These are phyloP conservation scores for Saturnispora hagleri DNA, from an alignment of 805 yeast species.

Conservation along the genomic window DNA sequence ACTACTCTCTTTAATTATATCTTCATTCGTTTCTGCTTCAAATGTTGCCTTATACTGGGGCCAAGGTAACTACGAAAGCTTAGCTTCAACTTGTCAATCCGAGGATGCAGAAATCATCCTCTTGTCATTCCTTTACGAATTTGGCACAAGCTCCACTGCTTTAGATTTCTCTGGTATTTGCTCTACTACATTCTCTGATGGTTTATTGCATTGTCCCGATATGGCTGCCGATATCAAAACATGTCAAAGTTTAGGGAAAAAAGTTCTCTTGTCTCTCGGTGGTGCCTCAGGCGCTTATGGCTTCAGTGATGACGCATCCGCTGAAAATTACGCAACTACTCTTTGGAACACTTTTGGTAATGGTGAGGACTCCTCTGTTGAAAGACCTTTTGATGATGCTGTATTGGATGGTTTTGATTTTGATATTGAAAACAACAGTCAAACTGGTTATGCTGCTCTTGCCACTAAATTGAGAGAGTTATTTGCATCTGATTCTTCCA, in stretches of 20 bases:
- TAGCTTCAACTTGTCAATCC: constrained; percentile 54
- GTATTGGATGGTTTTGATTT: constrained; percentile 78
- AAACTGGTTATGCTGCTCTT: constrained; percentile 59
- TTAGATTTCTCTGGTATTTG: constrained; percentile 53
- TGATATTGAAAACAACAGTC: constrained; percentile 55
- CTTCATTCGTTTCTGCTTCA: constrained; percentile 10
- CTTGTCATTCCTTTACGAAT: constrained; percentile 58
- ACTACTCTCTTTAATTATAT: constrained; percentile 1
- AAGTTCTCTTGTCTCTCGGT: constrained; percentile 67
- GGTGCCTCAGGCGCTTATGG: constrained; percentile 60
- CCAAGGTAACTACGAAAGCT: constrained; percentile 61
- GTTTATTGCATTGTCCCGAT: constrained; percentile 32
- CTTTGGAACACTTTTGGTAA: constrained; percentile 58
- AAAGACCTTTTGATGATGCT: constrained; percentile 59
- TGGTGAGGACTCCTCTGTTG: constrained; percentile 33
- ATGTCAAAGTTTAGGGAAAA: constrained; percentile 75
- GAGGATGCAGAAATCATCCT: constrained; percentile 64
- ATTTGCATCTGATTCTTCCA: constrained; percentile 35
- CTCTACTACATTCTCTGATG: constrained; percentile 31
- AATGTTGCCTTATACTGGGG: constrained; percentile 89
- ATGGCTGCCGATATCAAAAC: constrained; percentile 56
- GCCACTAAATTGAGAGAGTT: constrained; percentile 38
- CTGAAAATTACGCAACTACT: constrained; percentile 48
- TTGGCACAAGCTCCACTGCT: constrained; percentile 38
- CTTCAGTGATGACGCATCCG: constrained; percentile 41